Evolutionary conservation across 306 rosid species (phyloP), one percentile per base, ranked within the genome.

Genomic region (Dalbergia oliveri): DNA sequence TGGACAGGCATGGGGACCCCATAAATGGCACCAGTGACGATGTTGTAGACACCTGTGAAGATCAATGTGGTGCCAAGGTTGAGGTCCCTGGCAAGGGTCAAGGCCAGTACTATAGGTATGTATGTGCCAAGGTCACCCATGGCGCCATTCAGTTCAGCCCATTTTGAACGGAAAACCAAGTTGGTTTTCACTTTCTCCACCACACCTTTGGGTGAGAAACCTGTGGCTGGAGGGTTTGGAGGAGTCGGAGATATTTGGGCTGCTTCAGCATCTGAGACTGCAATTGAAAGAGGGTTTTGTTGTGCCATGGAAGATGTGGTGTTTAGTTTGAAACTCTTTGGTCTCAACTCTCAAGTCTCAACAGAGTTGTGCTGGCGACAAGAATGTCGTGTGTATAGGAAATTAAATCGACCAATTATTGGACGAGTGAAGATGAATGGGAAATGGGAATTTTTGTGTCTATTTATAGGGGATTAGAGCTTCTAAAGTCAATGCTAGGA

Each of bases 41-140:
- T 81, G 62, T 81, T 81, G 18, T 73, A 81, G 4, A 81, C 19
- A 56, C 84, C 84, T 1, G 75, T 73, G 35, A 73, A 73, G 26
- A 73, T 73, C 31, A 73, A 49, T 14, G 78, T 73, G 69, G 78
- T 73, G 23, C 79, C 79, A 31, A 74, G 79, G 45, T 74, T 74
- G 16, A 74, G 84, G 44, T 81, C 84, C 63, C 59, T 81, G 6
- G 84, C 80, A 5, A 81, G 80, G 15, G 84, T 81, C 35, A 81
- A 62, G 47, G 84, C 84, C 13, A 81, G 41, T 0, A 81, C 34
- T 4, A 81, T 73, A 3, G 84, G 84, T 66, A 81, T 66, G 8
- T 81, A 81, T 0, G 84, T 81, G 15, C 84, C 84, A 45, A 81
- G 80, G 54, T 81, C 84, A 66, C 84, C 84, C 84, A 81, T 66